Evolutionary conservation across 805 yeast genomes (phyloP).

Genomic region (Metschnikowia cerradonensis): DNA sequence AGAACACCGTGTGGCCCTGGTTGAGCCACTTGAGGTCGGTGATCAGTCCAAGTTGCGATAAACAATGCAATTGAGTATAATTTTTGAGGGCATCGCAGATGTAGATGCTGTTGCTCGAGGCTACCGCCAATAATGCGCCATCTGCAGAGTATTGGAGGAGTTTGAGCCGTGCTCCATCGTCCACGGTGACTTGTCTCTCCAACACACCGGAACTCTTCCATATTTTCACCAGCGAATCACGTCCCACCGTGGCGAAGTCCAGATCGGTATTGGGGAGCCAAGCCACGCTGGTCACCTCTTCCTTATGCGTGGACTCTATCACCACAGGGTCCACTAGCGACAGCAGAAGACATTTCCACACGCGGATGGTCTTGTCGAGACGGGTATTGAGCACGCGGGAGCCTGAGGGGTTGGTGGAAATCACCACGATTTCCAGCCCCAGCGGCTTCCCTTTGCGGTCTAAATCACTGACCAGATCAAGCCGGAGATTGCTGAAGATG

Average conservation of each 20-base stretch:
- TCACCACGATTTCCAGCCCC: slow-evolving; percentile 30
- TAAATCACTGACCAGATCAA: slow-evolving; percentile 8
- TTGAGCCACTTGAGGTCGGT: slow-evolving; percentile 47
- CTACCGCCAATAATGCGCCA: slow-evolving; percentile 44
- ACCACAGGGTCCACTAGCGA: slow-evolving; percentile 33
- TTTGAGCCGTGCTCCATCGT: slow-evolving; percentile 10
- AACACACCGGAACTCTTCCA: slow-evolving; percentile 14
- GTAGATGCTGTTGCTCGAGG: slow-evolving; percentile 36
- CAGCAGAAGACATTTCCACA: slow-evolving; percentile 33
- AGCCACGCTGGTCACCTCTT: slow-evolving; percentile 36
- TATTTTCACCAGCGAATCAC: slow-evolving; percentile 42
- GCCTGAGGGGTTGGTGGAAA: slow-evolving; percentile 42
- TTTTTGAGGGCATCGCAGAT: slow-evolving; percentile 32
- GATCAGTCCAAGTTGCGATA: slow-evolving; percentile 17
- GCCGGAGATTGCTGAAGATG: slow-evolving; percentile 6
- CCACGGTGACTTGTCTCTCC: slow-evolving; percentile 20
- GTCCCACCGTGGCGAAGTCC: slow-evolving; percentile 46
- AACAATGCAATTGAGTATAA: slow-evolving; percentile 21
- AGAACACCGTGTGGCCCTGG: slow-evolving; percentile 29
- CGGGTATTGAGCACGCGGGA: slow-evolving; percentile 40
- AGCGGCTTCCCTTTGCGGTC: slow-evolving; percentile 12
- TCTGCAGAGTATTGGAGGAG: slow-evolving; percentile 40
- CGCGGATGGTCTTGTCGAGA: slow-evolving; percentile 39
- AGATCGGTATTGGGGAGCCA: slow-evolving; percentile 50
- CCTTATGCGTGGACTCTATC: slow-evolving; percentile 39